Conservation (phyloP, 495 filamentous ascomycete species). For the Darksidea phi region DNA sequence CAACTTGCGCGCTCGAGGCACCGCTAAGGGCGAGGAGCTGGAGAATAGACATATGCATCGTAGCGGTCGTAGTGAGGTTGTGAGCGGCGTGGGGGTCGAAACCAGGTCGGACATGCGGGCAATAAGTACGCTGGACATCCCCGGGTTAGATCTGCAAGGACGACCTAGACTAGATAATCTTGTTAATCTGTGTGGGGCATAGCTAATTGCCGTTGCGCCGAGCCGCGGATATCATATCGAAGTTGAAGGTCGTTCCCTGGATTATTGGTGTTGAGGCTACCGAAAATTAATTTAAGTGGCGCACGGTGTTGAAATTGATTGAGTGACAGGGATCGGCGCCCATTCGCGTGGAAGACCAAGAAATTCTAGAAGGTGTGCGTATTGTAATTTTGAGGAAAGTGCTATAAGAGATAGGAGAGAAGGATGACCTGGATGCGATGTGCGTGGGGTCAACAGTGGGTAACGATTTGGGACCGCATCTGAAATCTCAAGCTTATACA, state of each 20-base stretch:
- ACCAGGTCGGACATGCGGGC: neutral
- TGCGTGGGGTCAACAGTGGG: too few relatives aligned
- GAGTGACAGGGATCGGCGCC: neutral
- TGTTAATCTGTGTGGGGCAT: neutral
- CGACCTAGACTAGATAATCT: neutral
- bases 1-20: slow-evolving; percentile 5
- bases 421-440: too few relatives aligned
- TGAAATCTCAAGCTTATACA: too few relatives aligned
- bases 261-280: neutral
- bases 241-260: slow-evolving; percentile 4
- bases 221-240: neutral
- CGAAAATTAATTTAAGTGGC: slow-evolving; percentile 1
- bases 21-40: slow-evolving; percentile 7
- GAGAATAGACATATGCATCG: neutral
- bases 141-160: too few relatives aligned
- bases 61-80: neutral
- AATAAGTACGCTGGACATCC: too few relatives aligned
- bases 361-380: too few relatives aligned
- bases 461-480: too few relatives aligned
- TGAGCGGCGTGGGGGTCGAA: neutral
- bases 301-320: neutral
- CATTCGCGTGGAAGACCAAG: too few relatives aligned
- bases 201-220: neutral
- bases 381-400: too few relatives aligned
- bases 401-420: too few relatives aligned